These are phyloP conservation scores for Triticum monococcum DNA, from an alignment of 176 grass and related monocot genomes.

Conservation along the genomic window DNA sequence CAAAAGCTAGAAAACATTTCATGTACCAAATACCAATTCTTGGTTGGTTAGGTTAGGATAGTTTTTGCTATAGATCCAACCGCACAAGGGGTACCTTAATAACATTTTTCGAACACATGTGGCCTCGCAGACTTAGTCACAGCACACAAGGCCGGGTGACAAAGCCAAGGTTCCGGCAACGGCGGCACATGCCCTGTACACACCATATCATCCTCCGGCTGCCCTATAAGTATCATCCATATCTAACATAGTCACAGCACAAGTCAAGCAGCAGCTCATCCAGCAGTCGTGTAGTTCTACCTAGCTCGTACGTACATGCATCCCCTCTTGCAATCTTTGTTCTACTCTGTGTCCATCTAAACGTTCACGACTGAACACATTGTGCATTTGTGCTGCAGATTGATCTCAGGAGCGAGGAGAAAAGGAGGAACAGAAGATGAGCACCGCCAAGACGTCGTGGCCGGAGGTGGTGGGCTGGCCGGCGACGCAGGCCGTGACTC, in stretches of 20 bases:
- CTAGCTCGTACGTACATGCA: too few relatives aligned
- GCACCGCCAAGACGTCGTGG: slow-evolving; percentile 11
- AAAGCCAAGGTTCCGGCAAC: not conserved
- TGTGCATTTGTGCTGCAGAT: too few relatives aligned
- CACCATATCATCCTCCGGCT: not conserved
- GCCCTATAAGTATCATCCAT: not conserved
- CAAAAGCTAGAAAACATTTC: not conserved
- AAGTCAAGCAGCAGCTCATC: not conserved
- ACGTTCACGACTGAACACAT: too few relatives aligned
- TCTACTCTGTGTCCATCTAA: too few relatives aligned
- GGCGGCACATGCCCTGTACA: not conserved
- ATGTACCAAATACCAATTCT: not conserved
- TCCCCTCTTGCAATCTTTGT: too few relatives aligned
- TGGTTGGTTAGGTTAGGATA: not conserved
- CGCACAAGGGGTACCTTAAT: not conserved
- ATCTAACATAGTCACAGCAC: not conserved
- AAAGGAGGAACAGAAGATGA: not conserved
- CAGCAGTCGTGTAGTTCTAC: too few relatives aligned
- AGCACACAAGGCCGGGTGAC: not conserved
- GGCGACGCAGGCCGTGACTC: not conserved
- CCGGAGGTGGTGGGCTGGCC: slow-evolving; percentile 8
- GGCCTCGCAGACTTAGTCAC: not conserved
- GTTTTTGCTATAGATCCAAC: not conserved
- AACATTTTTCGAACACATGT: not conserved
- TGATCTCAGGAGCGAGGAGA: too few relatives aligned